Evolutionary conservation across 257 asterid species (phyloP), one percentile per base, ranked within the genome.

Genomic region (Solanum tarijense): DNA sequence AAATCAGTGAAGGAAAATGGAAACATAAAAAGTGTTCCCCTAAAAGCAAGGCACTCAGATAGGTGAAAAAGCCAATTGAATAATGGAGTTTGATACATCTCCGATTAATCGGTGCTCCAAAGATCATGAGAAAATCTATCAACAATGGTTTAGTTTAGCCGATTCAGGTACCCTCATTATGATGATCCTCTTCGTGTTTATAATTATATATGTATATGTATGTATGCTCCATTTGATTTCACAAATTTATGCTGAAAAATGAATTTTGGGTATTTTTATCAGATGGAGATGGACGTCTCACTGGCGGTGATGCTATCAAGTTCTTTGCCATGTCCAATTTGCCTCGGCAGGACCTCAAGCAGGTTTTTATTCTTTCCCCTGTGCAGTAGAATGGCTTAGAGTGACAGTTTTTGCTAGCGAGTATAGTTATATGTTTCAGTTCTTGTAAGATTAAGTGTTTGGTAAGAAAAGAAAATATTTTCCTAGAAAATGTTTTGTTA

Each of bases 271-370:
- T 36, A 74, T 31, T 34, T 32, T 75, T 31, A 25, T 89, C 90
- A 97, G 99, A 96, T 89, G 98, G 98, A 73, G 99, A 96, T 93
- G 99, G 98, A 21, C 98, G 99, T 65, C 88, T 96, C 68, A 92
- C 94, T 6, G 99, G 99, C 23, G 92, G 83, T 43, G 99, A 97
- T 91, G 99, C 99, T 65, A 95, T 88, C 82, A 97, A 97, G 92
- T 95, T 97, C 91, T 97, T 97, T 87, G 89, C 95, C 88, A 87
- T 94, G 94, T 95, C 99, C 20, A 94, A 92, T 74, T 88, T 96
- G 92, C 88, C 99, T 87, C 99, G 99, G 72, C 96, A 90, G 73
- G 99, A 97, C 92, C 99, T 97, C 89, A 97, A 97, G 89, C 98
- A 87, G 98, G 99, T 93, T 0, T 76, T 7, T 27, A 6, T 12